These are phyloP conservation scores for Crithidia fasciculata DNA, from an alignment of 208 protist genomes.

Conservation along the genomic window DNA sequence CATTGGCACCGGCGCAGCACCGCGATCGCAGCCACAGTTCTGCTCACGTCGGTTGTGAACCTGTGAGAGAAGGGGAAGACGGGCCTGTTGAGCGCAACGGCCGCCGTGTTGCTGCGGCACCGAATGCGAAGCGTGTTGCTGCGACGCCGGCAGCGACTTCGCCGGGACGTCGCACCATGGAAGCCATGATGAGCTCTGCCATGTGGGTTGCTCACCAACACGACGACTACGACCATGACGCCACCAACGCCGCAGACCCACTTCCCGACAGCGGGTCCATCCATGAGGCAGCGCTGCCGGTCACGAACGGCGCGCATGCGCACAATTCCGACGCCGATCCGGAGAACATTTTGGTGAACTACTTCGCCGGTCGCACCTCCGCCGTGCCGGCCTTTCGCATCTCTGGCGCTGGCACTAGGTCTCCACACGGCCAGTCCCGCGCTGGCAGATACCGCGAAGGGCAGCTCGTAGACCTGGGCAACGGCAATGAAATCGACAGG, in stretches of 20 bases:
- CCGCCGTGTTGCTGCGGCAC: no score
- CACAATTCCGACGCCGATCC: not conserved
- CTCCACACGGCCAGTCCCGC: not conserved
- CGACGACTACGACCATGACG: not conserved
- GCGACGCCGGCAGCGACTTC: not conserved
- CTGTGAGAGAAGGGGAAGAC: no score
- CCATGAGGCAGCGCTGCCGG: no score
- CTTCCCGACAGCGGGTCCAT: not conserved
- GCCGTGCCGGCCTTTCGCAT: not conserved
- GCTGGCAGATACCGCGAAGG: not conserved
- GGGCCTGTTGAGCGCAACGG: no score
- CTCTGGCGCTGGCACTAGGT: not conserved
- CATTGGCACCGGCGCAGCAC: constrained; percentile 7
- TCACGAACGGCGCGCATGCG: no score
- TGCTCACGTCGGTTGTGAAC: not conserved
- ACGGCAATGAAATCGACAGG: not conserved
- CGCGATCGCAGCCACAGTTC: constrained; percentile 11
- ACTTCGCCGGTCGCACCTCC: constrained; percentile 19
- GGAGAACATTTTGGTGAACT: constrained; percentile 23
- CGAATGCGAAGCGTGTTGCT: no score
- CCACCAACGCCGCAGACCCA: not conserved
- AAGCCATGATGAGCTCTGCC: constrained; percentile 16
- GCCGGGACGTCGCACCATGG: constrained; percentile 11
- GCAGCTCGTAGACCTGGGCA: not conserved
- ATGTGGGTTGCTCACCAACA: constrained; percentile 25